Evolutionary conservation across 2,329 filamentous ascomycete genomes (phyloP), one percentile per base, ranked within the genome.

Genomic region (Fusarium buharicum): DNA sequence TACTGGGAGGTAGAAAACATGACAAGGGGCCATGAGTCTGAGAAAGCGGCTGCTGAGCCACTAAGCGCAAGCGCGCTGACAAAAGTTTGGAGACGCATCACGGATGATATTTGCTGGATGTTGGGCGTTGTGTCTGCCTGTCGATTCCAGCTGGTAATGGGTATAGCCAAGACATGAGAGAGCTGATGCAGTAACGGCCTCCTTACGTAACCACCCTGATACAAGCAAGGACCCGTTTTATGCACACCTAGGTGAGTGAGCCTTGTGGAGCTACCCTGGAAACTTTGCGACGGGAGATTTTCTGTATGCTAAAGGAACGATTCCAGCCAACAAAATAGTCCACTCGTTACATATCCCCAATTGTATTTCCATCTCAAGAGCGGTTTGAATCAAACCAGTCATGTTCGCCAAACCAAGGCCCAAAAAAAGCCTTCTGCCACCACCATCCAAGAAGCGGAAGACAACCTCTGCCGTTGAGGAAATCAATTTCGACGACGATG

Each of bases 1-100:
- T 88, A 97, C 93, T 88, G 81, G 62, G 90, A 85, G 40, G 90
- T 94, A 28, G 94, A 97, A 75, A 96, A 89, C 66, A 97, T 80
- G 74, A 97, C 85, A 77, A 97, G 95, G 16, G 95, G 94, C 50
- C 92, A 93, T 3, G 93, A 92, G 77, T 97, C 90, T 62, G 86
- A 87, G 75, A 97, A 95, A 22, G 92, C 93, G 60, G 86, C 80
- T 39, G 83, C 87, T 20, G 82, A 81, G 58, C 84, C 82, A 66
- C 85, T 81, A 70, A 86, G 76, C 65, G 82, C 82, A 72, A 86
- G 76, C 46, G 84, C 73, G 67, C 81, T 75, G 58, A 80, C 76
- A 71, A 83, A 71, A 72, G 78, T 74, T 51, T 82, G 82, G 71
- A 82, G 72, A 80, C 82, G 85, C 86, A 88, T 89, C 62, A 68